A percentile compares a stretch with the other conserved stretches of the same genome.
Evolutionary conservation across 306 rosid species (phyloP).

Genomic region (Rosa lucieae): DNA sequence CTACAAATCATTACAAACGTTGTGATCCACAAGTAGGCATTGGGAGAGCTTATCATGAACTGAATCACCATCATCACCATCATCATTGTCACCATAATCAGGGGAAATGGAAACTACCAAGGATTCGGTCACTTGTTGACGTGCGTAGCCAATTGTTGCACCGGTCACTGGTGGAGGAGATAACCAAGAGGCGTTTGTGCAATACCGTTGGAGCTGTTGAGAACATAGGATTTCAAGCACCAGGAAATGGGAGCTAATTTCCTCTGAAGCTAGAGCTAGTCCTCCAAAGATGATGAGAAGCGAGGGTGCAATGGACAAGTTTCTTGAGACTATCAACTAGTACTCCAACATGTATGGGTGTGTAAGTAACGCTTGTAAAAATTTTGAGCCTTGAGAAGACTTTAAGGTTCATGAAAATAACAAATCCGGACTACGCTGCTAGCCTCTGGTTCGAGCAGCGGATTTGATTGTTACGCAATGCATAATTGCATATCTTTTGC

Average conservation of each 20-base stretch:
- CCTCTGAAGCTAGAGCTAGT: background rate
- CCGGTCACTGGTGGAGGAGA: conserved; percentile 54
- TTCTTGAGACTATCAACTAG: background rate
- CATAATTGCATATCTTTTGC: background rate
- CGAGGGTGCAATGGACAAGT: background rate
- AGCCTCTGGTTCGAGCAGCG: background rate
- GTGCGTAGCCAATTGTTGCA: conserved; percentile 56
- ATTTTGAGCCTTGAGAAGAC: background rate
- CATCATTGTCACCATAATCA: conserved; percentile 6
- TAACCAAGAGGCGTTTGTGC: conserved; percentile 53
- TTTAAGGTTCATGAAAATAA: conserved; percentile 9
- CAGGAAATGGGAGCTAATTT: conserved; percentile 7
- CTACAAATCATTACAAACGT: conserved; percentile 17
- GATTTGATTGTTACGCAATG: background rate
- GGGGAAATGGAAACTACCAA: conserved; percentile 26
- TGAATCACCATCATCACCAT: conserved; percentile 3
- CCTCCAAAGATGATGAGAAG: background rate
- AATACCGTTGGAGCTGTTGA: conserved; percentile 65
- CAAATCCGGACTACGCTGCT: background rate
- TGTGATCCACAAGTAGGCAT: conserved; percentile 8
- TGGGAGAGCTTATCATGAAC: conserved; percentile 12
- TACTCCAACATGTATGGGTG: background rate
- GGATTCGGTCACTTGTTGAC: conserved; percentile 44
- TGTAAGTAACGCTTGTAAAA: background rate
- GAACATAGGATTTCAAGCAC: conserved; percentile 65